Base-by-base conservation (phyloP, 345 rosid genomes). In the Crucihimalaya himalaica region DNA sequence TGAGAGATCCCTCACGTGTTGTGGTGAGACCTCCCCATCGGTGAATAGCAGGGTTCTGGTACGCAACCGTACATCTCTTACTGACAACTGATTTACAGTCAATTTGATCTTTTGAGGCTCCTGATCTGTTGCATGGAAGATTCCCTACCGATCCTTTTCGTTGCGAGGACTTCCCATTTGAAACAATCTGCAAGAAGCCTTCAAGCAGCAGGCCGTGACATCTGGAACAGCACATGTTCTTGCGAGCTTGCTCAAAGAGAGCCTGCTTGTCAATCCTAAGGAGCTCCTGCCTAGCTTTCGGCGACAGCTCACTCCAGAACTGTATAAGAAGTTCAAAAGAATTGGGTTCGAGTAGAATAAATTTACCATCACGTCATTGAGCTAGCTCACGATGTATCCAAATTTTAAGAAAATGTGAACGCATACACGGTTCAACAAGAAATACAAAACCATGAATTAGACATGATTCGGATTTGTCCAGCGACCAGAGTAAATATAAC, bases 21-120 rank as follows among this genome's bases (percentile, higher is more conserved):
- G 92, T 83, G 20, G 86, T 84, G 52, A 95, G 84, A 74, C 99
- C 97, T 65, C 99, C 99, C 99, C 99, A 95, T 23, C 89, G 93
- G 78, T 92, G 97, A 35, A 83, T 82, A 70, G 89, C 80, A 34
- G 97, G 97, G 78, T 87, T 92, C 68, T 86, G 95, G 79, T 82
- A 74, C 48, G 83, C 91, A 72, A 85, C 91, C 71, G 71, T 80
- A 74, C 71, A 79, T 73, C 80, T 87, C 63, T 69, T 85, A 37
- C 78, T 60, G 40, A 74, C 34, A 78, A 48, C 60, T 35, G 57
- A 66, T 45, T 75, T 86, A 81, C 82, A 55, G 50, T 80, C 82
- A 64, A 34, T 79, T 42, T 71, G 81, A 83, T 42, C 63, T 77
- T 78, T 86, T 2, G 81, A 67, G 70, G 80, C 74, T 66, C 66